Base-by-base conservation (phyloP, 2,329 filamentous ascomycete genomes). In the Trichoderma afroharzianum region DNA sequence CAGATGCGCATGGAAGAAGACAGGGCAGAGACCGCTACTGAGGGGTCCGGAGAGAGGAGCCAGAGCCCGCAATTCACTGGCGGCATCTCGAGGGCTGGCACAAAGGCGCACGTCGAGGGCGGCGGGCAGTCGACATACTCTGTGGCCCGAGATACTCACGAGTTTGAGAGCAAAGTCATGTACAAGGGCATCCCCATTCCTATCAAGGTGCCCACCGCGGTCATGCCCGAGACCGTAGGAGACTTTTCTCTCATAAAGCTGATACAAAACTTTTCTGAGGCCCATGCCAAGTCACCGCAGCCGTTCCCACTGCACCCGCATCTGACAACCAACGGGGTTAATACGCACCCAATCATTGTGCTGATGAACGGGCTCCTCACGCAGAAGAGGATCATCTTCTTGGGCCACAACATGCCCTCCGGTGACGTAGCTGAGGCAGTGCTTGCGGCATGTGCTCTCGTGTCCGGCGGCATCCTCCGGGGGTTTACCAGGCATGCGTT, bases 361-460 rank as follows among this genome's bases (percentile, higher is more conserved):
- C 88, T 99, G 28, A 91, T 96, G 76, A 99, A 99, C 78, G 96
- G 94, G 0, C 90, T 99, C 74, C 86, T 99, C 68, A 99, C 96
- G 0, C 95, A 99, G 79, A 99, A 99, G 83, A 91, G 96, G 68
- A 90, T 99, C 77, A 95, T 99, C 72, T 99, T 99, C 80, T 86
- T 99, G 7, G 96, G 96, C 3, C 93, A 99, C 83, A 97, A 97
- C 78, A 91, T 95, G 80, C 95, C 96, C 1, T 98, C 96, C 1
- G 94, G 95, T 26, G 95, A 98, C 79, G 96, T 99, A 30, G 96
- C 96, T 2, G 95, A 99, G 83, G 95, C 96, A n/a, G 96, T 99
- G 3, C 87, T 99, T 9, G 96, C 94, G n/a, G 95, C 96, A 1
- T 99, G 96, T 81, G 94, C 96, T 12, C 87, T 99, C 61, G 95